A percentile compares a stretch with the other conserved stretches of the same genome.
Conservation (phyloP, 1,284 basidiomycete species). For the Cerrena zonata region DNA sequence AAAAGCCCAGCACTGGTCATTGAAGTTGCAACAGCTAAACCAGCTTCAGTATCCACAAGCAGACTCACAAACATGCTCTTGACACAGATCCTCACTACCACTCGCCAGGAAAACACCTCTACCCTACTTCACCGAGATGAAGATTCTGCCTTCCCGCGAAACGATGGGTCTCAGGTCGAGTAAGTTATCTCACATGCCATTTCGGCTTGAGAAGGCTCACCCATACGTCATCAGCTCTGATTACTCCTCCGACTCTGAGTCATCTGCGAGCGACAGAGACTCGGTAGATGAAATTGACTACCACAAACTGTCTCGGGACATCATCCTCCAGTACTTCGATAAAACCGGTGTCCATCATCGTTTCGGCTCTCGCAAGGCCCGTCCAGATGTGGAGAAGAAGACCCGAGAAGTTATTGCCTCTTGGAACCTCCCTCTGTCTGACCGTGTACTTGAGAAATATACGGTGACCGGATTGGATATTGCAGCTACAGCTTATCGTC, state of each 20-base stretch:
- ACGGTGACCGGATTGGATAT: constrained; percentile 5
- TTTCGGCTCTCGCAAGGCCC: not conserved
- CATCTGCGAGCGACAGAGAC: not conserved
- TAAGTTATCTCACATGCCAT: not conserved
- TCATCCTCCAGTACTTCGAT: constrained; percentile 6
- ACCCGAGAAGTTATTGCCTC: constrained; percentile 2
- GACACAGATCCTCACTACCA: not conserved
- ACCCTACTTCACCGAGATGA: not conserved
- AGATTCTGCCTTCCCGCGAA: not conserved
- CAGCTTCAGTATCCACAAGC: too few relatives aligned
- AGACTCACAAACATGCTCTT: constrained; percentile 1
- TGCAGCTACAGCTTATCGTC: constrained; percentile 5
- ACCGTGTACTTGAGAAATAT: constrained; percentile 4
- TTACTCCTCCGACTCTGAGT: constrained; percentile 6
- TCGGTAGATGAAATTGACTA: not conserved
- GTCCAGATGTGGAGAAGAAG: constrained; percentile 5
- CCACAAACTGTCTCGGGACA: constrained; percentile 1
- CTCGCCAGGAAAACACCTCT: not conserved
- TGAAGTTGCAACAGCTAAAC: not conserved
- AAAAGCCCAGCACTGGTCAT: not conserved
- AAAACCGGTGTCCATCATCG: constrained; percentile 1
- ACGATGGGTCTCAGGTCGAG: not conserved
- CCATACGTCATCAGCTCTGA: not conserved
- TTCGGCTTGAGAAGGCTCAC: not conserved
- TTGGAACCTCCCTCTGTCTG: not conserved